Evolutionary conservation across 805 yeast genomes (phyloP).

Genomic region (Dipodascopsis uninucleata): DNA sequence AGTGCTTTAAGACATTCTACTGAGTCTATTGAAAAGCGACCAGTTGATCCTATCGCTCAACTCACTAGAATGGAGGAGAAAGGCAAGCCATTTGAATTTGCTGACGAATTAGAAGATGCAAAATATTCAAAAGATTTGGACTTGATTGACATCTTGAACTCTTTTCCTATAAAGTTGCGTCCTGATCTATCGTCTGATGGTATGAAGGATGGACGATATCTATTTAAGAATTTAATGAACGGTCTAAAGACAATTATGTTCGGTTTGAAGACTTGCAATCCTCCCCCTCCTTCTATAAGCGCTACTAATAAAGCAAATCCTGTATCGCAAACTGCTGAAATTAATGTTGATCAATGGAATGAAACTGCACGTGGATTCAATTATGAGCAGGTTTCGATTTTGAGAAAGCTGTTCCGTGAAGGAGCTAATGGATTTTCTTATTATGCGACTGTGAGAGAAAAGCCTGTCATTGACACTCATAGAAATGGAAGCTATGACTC

Average conservation of each 20-base stretch:
- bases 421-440: conserved; percentile 76
- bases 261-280: conserved; percentile 85
- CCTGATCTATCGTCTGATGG: conserved; percentile 57
- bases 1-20: conserved; percentile 22
- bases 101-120: conserved; percentile 13
- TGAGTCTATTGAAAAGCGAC: conserved; percentile 23
- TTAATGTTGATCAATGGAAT: conserved; percentile 64
- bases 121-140: conserved; percentile 33
- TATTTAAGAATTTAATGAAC: conserved; percentile 83
- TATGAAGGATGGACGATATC: conserved; percentile 65
- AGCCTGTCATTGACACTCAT: conserved; percentile 33
- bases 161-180: conserved; percentile 58
- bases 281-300: conserved; percentile 61
- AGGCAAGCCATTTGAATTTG: conserved; percentile 27
- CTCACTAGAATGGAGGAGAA: conserved; percentile 24
- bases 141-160: conserved; percentile 41
- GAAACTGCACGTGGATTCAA: conserved; percentile 81
- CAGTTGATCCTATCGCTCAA: conserved; percentile 21
- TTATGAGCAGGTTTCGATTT: conserved; percentile 74
- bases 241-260: conserved; percentile 85
- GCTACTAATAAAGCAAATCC: no score
- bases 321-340: conserved; percentile 49
- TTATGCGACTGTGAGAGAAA: conserved; percentile 50
- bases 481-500: conserved; percentile 45
- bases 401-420: conserved; percentile 75